These are phyloP conservation scores for Stagonosporopsis tanaceti DNA, from an alignment of 2,329 filamentous ascomycete genomes.

Conservation along the genomic window DNA sequence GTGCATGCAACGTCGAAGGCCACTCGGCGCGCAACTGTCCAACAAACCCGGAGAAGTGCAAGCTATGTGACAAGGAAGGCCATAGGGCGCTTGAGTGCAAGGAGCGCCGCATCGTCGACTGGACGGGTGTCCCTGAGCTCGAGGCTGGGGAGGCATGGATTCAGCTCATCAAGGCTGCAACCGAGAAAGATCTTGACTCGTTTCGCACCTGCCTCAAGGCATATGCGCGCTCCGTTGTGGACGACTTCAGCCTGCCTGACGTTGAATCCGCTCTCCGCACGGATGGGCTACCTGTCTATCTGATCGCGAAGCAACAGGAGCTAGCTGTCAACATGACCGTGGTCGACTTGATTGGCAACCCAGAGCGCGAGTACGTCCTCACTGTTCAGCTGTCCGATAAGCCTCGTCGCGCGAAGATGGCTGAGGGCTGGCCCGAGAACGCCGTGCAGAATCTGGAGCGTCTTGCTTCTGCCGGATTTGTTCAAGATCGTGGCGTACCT, in stretches of 20 bases:
- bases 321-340: conserved; percentile 56
- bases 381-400: conserved; percentile 68
- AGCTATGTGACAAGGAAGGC: conserved; percentile 60
- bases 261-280: conserved; percentile 62
- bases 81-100: conserved; percentile 60
- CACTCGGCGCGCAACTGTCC: conserved; percentile 71
- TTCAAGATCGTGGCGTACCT: conserved; percentile 65
- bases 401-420: conserved; percentile 62
- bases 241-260: conserved; percentile 53
- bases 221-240: conserved; percentile 56
- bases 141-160: conserved; percentile 60
- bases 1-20: conserved; percentile 62
- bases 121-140: conserved; percentile 55
- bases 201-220: conserved; percentile 58
- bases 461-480: conserved; percentile 71
- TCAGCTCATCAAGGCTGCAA: conserved; percentile 57
- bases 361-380: conserved; percentile 70
- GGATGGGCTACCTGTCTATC: conserved; percentile 56
- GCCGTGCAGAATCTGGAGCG: conserved; percentile 69
- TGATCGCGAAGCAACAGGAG: conserved; percentile 61
- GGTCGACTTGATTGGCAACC: conserved; percentile 63
- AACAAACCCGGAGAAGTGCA: conserved; percentile 61
- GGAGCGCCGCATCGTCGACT: conserved; percentile 48
- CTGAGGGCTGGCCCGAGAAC: conserved; percentile 66
- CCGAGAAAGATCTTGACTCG: conserved; percentile 58